phyloP scores from a whole-genome alignment of 108 stramenopile species.

The Skeletonema menzelii region DNA sequence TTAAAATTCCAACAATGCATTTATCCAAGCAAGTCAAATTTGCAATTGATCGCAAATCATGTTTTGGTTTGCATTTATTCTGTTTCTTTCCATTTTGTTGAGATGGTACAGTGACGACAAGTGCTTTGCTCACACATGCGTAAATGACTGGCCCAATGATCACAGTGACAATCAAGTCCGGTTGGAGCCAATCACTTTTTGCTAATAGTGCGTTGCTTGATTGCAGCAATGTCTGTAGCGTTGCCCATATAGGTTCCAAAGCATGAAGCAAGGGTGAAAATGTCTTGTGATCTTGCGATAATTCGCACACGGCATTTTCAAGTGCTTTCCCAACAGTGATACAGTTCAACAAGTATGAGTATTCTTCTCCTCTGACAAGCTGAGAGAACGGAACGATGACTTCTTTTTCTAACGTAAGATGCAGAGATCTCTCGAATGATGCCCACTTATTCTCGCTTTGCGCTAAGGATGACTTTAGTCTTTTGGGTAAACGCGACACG shows the following conservation, averaged over 20 bases:
- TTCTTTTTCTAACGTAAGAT: constrained; percentile 22
- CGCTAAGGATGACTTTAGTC: not conserved
- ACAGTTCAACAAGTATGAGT: constrained; percentile 24
- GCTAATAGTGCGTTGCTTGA: not conserved
- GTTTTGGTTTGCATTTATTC: not conserved
- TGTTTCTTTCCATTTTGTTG: not conserved
- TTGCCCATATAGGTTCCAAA: constrained; percentile 36
- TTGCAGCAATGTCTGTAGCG: constrained; percentile 28
- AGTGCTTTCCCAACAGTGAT: constrained; percentile 20
- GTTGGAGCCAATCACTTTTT: constrained; percentile 3
- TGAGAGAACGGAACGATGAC: constrained; percentile 17
- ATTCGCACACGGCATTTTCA: constrained; percentile 2
- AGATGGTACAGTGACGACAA: constrained; percentile 5
- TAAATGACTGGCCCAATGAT: constrained; percentile 38
- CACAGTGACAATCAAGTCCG: constrained; percentile 21
- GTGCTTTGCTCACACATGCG: constrained; percentile 19
- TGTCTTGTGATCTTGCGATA: constrained; percentile 6
- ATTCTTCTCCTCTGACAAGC: constrained; percentile 10
- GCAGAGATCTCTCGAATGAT: constrained; percentile 7
- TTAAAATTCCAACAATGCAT: constrained; percentile 31
- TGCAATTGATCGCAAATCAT: constrained; percentile 23
- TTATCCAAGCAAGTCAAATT: constrained; percentile 29
- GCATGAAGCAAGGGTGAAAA: constrained; percentile 35
- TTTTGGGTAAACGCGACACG: not conserved
- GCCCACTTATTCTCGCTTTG: constrained; percentile 2